phyloP scores from a whole-genome alignment of 2,329 filamentous ascomycete species.

The Aspergillus phoenicis region DNA sequence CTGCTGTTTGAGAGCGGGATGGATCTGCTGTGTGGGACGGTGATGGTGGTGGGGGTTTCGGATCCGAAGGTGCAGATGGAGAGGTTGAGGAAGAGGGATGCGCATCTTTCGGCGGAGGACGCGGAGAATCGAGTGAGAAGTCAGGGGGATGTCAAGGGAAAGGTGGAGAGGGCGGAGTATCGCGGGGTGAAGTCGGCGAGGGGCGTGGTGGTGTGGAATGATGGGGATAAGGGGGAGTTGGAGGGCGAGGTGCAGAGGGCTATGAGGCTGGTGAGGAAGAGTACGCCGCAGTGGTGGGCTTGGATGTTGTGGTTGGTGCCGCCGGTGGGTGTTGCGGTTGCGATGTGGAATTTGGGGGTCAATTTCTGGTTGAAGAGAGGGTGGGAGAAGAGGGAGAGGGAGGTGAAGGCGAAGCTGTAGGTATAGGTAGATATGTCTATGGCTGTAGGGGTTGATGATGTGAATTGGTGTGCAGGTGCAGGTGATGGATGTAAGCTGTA shows the following conservation, averaged over 20 bases:
- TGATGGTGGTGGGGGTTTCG: slow-evolving; percentile 81
- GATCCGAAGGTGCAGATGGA: slow-evolving; percentile 82
- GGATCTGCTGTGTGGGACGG: slow-evolving; percentile 80
- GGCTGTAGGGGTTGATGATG: neutral
- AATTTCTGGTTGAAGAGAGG: slow-evolving; percentile 70
- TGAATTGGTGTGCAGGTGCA: neutral
- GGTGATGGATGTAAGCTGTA: too few relatives aligned
- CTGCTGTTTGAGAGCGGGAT: slow-evolving; percentile 86
- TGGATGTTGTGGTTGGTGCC: slow-evolving; percentile 69
- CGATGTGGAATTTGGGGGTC: slow-evolving; percentile 70
- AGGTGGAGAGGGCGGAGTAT: slow-evolving; percentile 72
- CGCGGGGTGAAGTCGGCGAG: slow-evolving; percentile 55
- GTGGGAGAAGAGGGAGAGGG: slow-evolving; percentile 66
- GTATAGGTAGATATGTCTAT: neutral
- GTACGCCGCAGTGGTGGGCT: slow-evolving; percentile 83
- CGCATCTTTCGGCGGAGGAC: slow-evolving; percentile 79
- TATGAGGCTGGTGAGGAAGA: slow-evolving; percentile 62
- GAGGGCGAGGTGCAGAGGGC: slow-evolving; percentile 66
- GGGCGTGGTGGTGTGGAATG: slow-evolving; percentile 90
- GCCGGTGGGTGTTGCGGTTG: slow-evolving; percentile 70
- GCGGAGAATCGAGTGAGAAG: slow-evolving; percentile 82
- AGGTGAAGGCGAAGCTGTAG: slow-evolving; percentile 63
- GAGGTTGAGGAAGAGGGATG: slow-evolving; percentile 72
- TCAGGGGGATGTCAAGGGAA: slow-evolving; percentile 82
- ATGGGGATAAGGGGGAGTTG: slow-evolving; percentile 71